Evolutionary conservation across 2,329 filamentous ascomycete genomes (phyloP), one percentile per base, ranked within the genome.

Genomic region (Monosporascus ibericus): DNA sequence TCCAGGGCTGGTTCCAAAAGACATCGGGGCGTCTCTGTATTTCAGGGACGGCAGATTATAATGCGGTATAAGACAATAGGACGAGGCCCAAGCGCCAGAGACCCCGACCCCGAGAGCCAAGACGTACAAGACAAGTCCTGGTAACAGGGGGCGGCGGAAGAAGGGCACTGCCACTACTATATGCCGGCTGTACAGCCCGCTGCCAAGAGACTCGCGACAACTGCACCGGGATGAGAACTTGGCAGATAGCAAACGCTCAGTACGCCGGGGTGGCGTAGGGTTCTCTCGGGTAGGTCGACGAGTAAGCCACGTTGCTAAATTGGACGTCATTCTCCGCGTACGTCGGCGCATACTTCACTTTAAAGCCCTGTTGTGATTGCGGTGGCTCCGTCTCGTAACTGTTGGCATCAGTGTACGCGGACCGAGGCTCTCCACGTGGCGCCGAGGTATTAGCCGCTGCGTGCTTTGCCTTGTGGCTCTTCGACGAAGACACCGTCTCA

Each of bases 11-110:
- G 30, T 34, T 34, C 30, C 38, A 20, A 50, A 51, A 47, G 51
- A 60, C 60, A 60, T 64, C 57, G 63, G 58, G 49, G 64, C 63
- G 63, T 65, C 62, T 63, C 62, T 65, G 63, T 55, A 62, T 63
- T 49, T 60, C 58, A 52, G 57, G 39, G 22, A 53, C 56, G 22
- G 57, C 61, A 60, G 54, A 56, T 53, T 53, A 56, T 40, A 55
- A 50, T 56, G 38, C 47, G 52, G 38, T 56, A 52, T 52, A 51
- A 50, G 53, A 51, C 57, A 52, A 53, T 56, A 52, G 55, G 49
- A 53, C 47, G 27, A 51, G 37, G 51, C 42, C 52, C 48, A n/a
- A 55, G 56, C 48, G 53, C 52, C 38, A 48, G 20, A 63, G 60
- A 58, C 57, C 63, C 63, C 20, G 48, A 57, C 52, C 48, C 50